Evolutionary conservation across 306 rosid species (phyloP), one percentile per base, ranked within the genome.

Genomic region (Begonia masoniana): DNA sequence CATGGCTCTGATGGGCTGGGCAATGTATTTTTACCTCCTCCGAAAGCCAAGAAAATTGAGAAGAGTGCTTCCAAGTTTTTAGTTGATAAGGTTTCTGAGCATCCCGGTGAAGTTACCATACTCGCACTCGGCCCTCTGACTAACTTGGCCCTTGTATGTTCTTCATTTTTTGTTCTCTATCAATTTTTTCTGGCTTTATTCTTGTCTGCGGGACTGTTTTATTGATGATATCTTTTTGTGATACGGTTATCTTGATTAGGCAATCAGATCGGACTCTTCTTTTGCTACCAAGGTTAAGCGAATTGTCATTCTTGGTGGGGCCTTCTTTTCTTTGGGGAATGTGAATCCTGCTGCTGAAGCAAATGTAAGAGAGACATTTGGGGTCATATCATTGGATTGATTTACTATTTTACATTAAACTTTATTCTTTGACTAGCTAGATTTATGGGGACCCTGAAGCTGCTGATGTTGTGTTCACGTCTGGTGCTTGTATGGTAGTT

Each of bases 341-440:
- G 86, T 91, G 42, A 91, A 75, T 64, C 96, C 99, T 47, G 99
- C 96, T 45, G 96, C 99, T 17, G 99, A 91, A 86, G 99, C 99
- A 64, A 91, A 86, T 81, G 99, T 91, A 84, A 77, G 96, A 12
- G 13, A 12, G 47, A 43, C 10, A 9, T 43, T 43, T 43, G 47
- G 2, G 47, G 47, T 9, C 47, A 43, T 9, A 9, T 9, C 47
- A 43, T 43, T 43, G 47, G 47, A 43, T 43, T 12, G 13, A 9
- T 43, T 43, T 43, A 43, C 47, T 12, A 43, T 43, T 12, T 43
- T 6, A 9, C 47, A 21, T 21, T 21, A 21, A 21, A 21, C 24
- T 21, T 21, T 21, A 21, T 21, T 73, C 23, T 58, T 69, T 36
- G 60, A 64, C 62, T 45, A 65, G 70, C 65, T 21, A 91, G 99